A percentile compares a stretch with the other conserved stretches of the same genome.
phyloP scores from a whole-genome alignment of 176 grass and related monocot genomes.

The Otatea glauca region DNA sequence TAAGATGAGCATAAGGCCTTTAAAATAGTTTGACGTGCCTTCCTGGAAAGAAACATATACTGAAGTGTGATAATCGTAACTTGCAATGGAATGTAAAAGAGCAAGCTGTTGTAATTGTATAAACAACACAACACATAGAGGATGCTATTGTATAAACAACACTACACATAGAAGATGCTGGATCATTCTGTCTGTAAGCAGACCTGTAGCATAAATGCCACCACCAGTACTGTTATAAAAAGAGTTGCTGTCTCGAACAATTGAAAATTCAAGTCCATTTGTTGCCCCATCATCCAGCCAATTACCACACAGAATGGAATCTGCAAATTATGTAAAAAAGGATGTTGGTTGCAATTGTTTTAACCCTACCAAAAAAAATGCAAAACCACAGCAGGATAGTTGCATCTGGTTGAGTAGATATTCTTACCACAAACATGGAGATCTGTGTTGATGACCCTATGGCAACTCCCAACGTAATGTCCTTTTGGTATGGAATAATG shows the following conservation, averaged over 20 bases:
- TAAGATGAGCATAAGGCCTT: slow-evolving; percentile 89
- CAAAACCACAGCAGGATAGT: slow-evolving; percentile 31
- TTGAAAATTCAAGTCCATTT: slow-evolving; percentile 99
- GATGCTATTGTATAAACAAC: slow-evolving; percentile 27
- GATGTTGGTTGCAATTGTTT: slow-evolving; percentile 1
- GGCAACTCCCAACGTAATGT: slow-evolving; percentile 94
- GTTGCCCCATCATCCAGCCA: slow-evolving; percentile 97
- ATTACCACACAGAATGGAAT: slow-evolving; percentile 95
- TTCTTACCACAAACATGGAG: slow-evolving; percentile 95
- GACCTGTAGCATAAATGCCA: slow-evolving; percentile 99
- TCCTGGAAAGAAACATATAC: slow-evolving; percentile 58
- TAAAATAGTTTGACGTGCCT: slow-evolving; percentile 91
- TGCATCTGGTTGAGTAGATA: slow-evolving; percentile 22
- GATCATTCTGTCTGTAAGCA: slow-evolving; percentile 32
- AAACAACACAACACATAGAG: slow-evolving; percentile 6
- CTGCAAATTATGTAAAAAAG: slow-evolving; percentile 51
- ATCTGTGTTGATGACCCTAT: slow-evolving; percentile 99
- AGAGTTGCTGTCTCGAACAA: slow-evolving; percentile 94
- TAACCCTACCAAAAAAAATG: slow-evolving; percentile 22
- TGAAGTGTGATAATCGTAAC: slow-evolving; percentile 25
- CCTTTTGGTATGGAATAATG: slow-evolving; percentile 56
- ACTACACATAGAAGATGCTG: background rate
- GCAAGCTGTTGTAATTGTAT: background rate
- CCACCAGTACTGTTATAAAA: slow-evolving; percentile 91
- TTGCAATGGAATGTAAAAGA: slow-evolving; percentile 3